Percentiles rank a stretch among this genome's conserved stretches.
Evolutionary conservation across 225 moss, liverwort and hornwort genomes (phyloP).

Genomic region (Bryum argenteum): DNA sequence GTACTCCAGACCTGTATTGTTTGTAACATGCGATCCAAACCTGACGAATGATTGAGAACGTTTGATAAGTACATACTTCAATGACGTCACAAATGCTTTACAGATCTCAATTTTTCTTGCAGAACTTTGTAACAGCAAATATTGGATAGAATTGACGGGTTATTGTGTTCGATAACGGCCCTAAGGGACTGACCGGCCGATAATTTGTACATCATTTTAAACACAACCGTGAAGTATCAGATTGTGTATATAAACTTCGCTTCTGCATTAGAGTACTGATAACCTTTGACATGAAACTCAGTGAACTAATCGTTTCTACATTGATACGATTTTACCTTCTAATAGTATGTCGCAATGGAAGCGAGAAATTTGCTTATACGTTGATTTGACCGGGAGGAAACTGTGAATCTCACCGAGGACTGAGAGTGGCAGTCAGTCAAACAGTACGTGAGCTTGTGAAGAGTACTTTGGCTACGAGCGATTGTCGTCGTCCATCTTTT

Average conservation of each 20-base stretch:
- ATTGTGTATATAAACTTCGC: conserved; percentile 6
- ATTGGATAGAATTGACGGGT: background rate
- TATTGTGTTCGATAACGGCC: background rate
- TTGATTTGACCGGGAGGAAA: background rate
- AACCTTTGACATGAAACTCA: background rate
- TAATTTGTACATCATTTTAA: background rate
- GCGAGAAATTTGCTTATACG: conserved; percentile 3
- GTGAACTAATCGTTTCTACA: background rate
- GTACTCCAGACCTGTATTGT: background rate
- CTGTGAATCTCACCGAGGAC: too few species aligned
- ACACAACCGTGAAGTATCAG: background rate
- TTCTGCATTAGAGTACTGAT: background rate
- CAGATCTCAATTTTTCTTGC: background rate
- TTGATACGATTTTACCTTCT: background rate
- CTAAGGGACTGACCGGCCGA: background rate
- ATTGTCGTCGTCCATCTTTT: too few species aligned
- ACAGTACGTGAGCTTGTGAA: too few species aligned
- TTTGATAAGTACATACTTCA: background rate
- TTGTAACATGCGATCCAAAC: background rate
- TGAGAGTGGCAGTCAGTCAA: too few species aligned
- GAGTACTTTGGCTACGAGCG: too few species aligned
- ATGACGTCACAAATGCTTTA: background rate
- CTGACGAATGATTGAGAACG: background rate
- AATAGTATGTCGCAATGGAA: background rate
- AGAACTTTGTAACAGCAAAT: background rate